Evolutionary conservation across 148 eudicot genomes (phyloP).

Genomic region (Bassia scoparia): DNA sequence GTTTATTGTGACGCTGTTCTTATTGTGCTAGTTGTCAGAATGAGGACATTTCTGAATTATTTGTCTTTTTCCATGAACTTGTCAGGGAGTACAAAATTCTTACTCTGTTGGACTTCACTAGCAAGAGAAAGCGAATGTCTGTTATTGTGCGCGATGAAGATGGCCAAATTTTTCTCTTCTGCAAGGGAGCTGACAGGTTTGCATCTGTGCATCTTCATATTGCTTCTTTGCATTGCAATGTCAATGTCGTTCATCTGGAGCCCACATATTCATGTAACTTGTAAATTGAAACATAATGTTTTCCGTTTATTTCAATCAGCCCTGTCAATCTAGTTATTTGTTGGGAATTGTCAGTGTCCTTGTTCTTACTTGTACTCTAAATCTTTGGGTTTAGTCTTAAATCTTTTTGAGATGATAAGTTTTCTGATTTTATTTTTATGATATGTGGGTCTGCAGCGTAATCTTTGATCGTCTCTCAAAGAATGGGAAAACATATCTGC

Average conservation of each 20-base stretch:
- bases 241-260: neutral
- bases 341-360: neutral
- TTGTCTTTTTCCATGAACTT: neutral
- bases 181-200: slow-evolving; percentile 99
- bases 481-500: slow-evolving; percentile 60
- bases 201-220: slow-evolving; percentile 21
- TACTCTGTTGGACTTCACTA: slow-evolving; percentile 79
- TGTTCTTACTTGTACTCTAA: neutral
- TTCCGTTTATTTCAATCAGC: neutral
- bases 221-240: slow-evolving; percentile 10
- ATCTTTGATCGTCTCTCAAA: slow-evolving; percentile 81
- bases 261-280: neutral
- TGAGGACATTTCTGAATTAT: neutral
- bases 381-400: neutral
- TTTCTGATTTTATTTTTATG: slow-evolving; percentile 4
- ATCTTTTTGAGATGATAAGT: neutral
- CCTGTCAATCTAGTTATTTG: neutral
- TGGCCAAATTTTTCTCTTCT: slow-evolving; percentile 71
- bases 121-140: slow-evolving; percentile 98
- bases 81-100: slow-evolving; percentile 89
- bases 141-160: slow-evolving; percentile 73
- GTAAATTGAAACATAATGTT: neutral
- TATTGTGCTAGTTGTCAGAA: neutral
- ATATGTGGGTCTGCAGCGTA: slow-evolving; percentile 45
- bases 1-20: neutral